Evolutionary conservation across 192 early-diverging fungal species (phyloP).

Genomic region (Coemansia sp.): DNA sequence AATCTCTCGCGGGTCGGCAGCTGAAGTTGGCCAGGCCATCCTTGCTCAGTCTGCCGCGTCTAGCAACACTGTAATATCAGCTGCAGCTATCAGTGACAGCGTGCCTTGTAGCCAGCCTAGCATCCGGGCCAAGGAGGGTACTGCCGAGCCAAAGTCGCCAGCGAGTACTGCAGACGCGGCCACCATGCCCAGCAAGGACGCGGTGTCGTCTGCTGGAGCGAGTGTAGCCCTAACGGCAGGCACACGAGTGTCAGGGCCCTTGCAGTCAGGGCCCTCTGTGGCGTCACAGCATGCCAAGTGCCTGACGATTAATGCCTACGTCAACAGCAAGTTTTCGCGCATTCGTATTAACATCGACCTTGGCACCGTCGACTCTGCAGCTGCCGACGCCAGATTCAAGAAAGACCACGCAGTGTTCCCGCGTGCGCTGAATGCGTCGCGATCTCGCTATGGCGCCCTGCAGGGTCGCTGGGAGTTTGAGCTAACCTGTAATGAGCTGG

Average conservation of each 20-base stretch:
- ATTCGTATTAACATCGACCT: slow-evolving; percentile 47
- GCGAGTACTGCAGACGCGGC: background rate
- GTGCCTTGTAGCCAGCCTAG: background rate
- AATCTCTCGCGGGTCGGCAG: background rate
- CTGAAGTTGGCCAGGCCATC: background rate
- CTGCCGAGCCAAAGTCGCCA: background rate
- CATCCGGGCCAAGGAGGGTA: background rate
- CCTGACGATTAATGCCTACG: slow-evolving; percentile 24
- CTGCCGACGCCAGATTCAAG: slow-evolving; percentile 22
- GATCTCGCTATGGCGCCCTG: slow-evolving; percentile 29
- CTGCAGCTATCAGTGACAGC: background rate
- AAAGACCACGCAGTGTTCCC: slow-evolving; percentile 51
- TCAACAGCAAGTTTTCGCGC: slow-evolving; percentile 31
- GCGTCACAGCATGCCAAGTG: slow-evolving; percentile 35
- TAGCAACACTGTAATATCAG: background rate
- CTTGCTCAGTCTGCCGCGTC: background rate
- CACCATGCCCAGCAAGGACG: background rate
- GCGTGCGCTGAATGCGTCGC: slow-evolving; percentile 31
- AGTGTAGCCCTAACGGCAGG: background rate
- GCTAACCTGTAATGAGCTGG: slow-evolving; percentile 75
- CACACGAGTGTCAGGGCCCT: background rate
- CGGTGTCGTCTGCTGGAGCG: background rate
- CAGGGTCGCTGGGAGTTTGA: slow-evolving; percentile 77
- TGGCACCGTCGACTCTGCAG: slow-evolving; percentile 12
- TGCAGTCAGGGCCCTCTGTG: background rate